These are phyloP conservation scores for Melanomma pulvis-pyrius DNA, from an alignment of 495 filamentous ascomycete genomes.

Conservation along the genomic window DNA sequence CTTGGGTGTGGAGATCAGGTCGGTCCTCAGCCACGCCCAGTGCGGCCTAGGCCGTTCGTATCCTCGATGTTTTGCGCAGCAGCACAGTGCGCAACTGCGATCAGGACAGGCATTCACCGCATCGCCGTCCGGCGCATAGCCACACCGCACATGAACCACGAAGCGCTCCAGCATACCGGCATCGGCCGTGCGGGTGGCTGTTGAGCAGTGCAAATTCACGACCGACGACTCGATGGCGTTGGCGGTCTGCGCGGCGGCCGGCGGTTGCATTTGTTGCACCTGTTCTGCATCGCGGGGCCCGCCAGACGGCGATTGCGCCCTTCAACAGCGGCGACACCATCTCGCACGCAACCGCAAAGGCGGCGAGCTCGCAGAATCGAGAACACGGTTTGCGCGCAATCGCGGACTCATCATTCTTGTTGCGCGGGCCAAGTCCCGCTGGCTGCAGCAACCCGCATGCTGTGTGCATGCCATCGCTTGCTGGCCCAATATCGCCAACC, in stretches of 20 bases:
- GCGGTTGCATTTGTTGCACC: slow-evolving; percentile 9
- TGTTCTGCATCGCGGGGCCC: not conserved
- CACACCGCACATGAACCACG: slow-evolving; percentile 8
- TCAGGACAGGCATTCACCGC: slow-evolving; percentile 1
- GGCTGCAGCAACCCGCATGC: slow-evolving; percentile 22
- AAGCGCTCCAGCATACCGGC: not conserved
- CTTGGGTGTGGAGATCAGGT: not conserved
- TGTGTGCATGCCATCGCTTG: slow-evolving; percentile 23
- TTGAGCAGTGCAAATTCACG: not conserved
- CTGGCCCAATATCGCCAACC: slow-evolving; percentile 12
- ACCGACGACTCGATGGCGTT: slow-evolving; percentile 1
- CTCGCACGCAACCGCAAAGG: slow-evolving; percentile 4
- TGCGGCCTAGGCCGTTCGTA: not conserved
- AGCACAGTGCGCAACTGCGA: not conserved
- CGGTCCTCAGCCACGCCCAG: slow-evolving; percentile 2
- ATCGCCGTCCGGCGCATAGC: slow-evolving; percentile 10
- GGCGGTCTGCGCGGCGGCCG: slow-evolving; percentile 5
- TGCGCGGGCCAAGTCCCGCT: slow-evolving; percentile 10
- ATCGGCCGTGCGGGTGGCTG: not conserved
- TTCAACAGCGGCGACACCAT: not conserved
- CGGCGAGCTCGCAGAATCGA: not conserved
- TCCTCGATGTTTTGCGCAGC: not conserved
- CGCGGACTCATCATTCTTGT: slow-evolving; percentile 1
- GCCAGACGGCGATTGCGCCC: not conserved
- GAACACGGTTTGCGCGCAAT: slow-evolving; percentile 1